phyloP scores from a whole-genome alignment of 2,329 filamentous ascomycete genomes.

The Didymella lethalis region DNA sequence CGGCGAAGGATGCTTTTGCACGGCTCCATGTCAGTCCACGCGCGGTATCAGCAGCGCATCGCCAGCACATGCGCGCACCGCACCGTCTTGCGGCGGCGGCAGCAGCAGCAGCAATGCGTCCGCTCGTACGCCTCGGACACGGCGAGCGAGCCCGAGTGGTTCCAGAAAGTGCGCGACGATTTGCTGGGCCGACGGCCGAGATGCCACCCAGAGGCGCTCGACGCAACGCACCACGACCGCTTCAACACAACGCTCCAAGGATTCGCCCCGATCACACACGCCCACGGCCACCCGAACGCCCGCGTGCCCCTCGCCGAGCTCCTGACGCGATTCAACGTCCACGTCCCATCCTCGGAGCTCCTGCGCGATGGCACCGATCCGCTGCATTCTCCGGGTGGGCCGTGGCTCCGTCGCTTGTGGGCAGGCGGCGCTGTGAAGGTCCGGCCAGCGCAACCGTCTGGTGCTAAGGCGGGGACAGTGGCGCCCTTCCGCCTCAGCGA shows the following conservation, averaged over 20 bases:
- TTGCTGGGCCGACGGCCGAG: conserved; percentile 60
- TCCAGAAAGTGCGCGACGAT: conserved; percentile 36
- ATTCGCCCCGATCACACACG: not conserved
- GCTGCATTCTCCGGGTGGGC: conserved; percentile 75
- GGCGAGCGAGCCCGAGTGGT: conserved; percentile 32
- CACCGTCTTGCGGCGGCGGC: conserved; percentile 26
- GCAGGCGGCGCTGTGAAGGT: conserved; percentile 78
- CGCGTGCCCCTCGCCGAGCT: conserved; percentile 67
- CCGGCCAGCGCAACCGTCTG: conserved; percentile 11
- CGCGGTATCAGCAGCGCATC: conserved; percentile 25
- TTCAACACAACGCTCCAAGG: conserved; percentile 59
- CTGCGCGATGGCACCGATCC: conserved; percentile 85
- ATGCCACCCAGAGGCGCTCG: conserved; percentile 64
- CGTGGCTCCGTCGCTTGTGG: conserved; percentile 85
- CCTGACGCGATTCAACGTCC: conserved; percentile 84
- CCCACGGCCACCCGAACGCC: conserved; percentile 9
- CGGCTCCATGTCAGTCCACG: conserved; percentile 31
- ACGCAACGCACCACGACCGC: conserved; percentile 64
- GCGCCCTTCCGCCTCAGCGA: conserved; percentile 21
- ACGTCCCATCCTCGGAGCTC: conserved; percentile 67
- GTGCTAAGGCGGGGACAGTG: conserved; percentile 5
- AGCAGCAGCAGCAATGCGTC: not conserved
- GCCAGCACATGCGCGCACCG: conserved; percentile 20
- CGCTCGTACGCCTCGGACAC: conserved; percentile 29
- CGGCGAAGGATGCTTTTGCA: conserved; percentile 3